A percentile compares a stretch with the other conserved stretches of the same genome.
These are phyloP conservation scores for Phialophora chinensis DNA, from an alignment of 2,329 filamentous ascomycete genomes.

Conservation along the genomic window DNA sequence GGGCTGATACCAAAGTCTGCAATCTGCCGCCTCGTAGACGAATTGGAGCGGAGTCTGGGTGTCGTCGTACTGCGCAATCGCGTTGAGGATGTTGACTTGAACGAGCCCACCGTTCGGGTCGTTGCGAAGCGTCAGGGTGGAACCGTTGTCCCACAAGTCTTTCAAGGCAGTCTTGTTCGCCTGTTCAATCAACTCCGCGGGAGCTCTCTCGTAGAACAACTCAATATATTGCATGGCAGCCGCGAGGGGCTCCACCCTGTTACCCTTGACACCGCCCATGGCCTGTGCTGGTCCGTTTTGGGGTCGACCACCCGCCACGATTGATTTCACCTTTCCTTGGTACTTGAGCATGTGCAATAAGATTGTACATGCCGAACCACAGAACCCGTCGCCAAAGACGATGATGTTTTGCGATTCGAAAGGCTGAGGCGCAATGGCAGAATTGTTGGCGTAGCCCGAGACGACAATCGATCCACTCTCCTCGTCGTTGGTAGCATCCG, in stretches of 20 bases:
- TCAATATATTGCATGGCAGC: background rate
- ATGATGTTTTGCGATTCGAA: slow-evolving; percentile 63
- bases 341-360: slow-evolving; percentile 62
- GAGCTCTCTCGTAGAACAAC: slow-evolving; percentile 16
- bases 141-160: slow-evolving; percentile 23
- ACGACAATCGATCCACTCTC: slow-evolving; percentile 44
- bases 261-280: slow-evolving; percentile 68
- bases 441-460: slow-evolving; percentile 56
- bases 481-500: slow-evolving; percentile 36
- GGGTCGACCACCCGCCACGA: slow-evolving; percentile 66
- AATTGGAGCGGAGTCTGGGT: slow-evolving; percentile 63
- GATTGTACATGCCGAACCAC: slow-evolving; percentile 64
- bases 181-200: background rate
- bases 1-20: slow-evolving; percentile 64
- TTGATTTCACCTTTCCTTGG: slow-evolving; percentile 61
- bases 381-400: slow-evolving; percentile 57
- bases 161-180: slow-evolving; percentile 34
- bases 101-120: slow-evolving; percentile 52
- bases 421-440: slow-evolving; percentile 54
- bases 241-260: slow-evolving; percentile 25
- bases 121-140: slow-evolving; percentile 37
- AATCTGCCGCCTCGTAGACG: slow-evolving; percentile 65
- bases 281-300: slow-evolving; percentile 62
- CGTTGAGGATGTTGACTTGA: slow-evolving; percentile 41
- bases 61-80: slow-evolving; percentile 44